These are phyloP conservation scores for Penicillium decumbens DNA, from an alignment of 2,329 filamentous ascomycete species.

Conservation along the genomic window DNA sequence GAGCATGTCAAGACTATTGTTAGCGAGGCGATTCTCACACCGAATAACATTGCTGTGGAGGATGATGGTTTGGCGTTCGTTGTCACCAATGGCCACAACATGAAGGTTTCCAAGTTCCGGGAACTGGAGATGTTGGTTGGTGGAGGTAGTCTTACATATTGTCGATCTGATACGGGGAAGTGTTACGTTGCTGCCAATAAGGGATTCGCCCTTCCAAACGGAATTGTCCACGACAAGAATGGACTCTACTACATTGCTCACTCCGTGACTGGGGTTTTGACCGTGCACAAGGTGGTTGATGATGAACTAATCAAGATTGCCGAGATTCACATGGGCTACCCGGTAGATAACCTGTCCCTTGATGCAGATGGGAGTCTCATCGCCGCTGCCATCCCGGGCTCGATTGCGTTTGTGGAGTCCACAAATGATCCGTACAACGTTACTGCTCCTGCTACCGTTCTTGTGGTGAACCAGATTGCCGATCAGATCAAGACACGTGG, in stretches of 20 bases:
- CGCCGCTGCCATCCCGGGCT: slow-evolving; percentile 31
- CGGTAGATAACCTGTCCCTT: slow-evolving; percentile 37
- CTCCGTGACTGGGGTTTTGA: slow-evolving; percentile 22
- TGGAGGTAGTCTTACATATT: slow-evolving; percentile 30
- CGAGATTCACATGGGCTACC: slow-evolving; percentile 26
- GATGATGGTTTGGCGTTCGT: slow-evolving; percentile 31
- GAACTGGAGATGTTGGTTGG: slow-evolving; percentile 25
- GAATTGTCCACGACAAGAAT: slow-evolving; percentile 29
- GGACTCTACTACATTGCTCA: slow-evolving; percentile 35
- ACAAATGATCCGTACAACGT: slow-evolving; percentile 20
- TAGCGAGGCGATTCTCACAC: slow-evolving; percentile 31
- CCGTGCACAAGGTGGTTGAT: slow-evolving; percentile 15
- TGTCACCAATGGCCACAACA: slow-evolving; percentile 37
- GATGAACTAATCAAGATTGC: slow-evolving; percentile 1
- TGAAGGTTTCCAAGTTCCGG: slow-evolving; percentile 23
- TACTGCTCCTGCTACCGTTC: background rate
- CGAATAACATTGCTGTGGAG: slow-evolving; percentile 35
- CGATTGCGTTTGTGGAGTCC: slow-evolving; percentile 15
- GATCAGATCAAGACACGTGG: background rate
- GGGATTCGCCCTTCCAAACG: slow-evolving; percentile 32
- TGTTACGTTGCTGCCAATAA: slow-evolving; percentile 23
- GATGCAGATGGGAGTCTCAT: slow-evolving; percentile 36
- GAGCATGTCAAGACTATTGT: slow-evolving; percentile 32
- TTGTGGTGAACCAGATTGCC: background rate
- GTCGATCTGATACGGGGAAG: slow-evolving; percentile 19